A percentile compares a stretch with the other conserved stretches of the same genome.
phyloP scores from a whole-genome alignment of 148 eudicot genomes.

The Cornus florida region DNA sequence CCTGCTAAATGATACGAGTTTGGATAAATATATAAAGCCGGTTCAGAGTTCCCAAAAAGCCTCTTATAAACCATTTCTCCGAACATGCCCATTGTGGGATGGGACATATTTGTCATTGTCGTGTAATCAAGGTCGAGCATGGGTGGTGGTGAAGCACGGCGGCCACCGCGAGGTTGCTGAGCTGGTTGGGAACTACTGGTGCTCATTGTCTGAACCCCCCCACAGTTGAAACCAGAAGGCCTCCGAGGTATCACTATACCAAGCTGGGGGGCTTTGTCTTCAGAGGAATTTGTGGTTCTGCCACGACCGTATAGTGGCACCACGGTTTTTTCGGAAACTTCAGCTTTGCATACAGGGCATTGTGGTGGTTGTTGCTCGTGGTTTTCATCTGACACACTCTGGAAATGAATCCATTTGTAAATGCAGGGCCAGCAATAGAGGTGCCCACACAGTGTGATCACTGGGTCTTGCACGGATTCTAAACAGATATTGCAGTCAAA shows the following conservation, averaged over 20 bases:
- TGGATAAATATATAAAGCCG: slow-evolving; percentile 34
- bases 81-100: slow-evolving; percentile 54
- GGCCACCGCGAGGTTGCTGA: slow-evolving; percentile 28
- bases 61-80: slow-evolving; percentile 70
- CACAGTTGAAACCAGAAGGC: slow-evolving; percentile 47
- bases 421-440: slow-evolving; percentile 98
- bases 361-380: slow-evolving; percentile 40
- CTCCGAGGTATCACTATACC: slow-evolving; percentile 49
- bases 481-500: slow-evolving; percentile 92
- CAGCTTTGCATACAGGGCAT: slow-evolving; percentile 89
- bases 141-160: slow-evolving; percentile 17
- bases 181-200: slow-evolving; percentile 23
- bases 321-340: slow-evolving; percentile 47
- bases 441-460: slow-evolving; percentile 90
- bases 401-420: slow-evolving; percentile 70
- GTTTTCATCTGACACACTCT: slow-evolving; percentile 28
- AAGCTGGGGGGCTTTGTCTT: slow-evolving; percentile 21
- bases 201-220: slow-evolving; percentile 15
- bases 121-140: slow-evolving; percentile 36
- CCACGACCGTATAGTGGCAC: slow-evolving; percentile 81
- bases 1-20: slow-evolving; percentile 40
- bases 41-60: slow-evolving; percentile 55
- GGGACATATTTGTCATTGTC: slow-evolving; percentile 19
- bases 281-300: slow-evolving; percentile 28
- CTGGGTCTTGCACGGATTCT: slow-evolving; percentile 75